Evolutionary conservation across 2,329 filamentous ascomycete species (phyloP).

Genomic region (Diaporthe velutina): DNA sequence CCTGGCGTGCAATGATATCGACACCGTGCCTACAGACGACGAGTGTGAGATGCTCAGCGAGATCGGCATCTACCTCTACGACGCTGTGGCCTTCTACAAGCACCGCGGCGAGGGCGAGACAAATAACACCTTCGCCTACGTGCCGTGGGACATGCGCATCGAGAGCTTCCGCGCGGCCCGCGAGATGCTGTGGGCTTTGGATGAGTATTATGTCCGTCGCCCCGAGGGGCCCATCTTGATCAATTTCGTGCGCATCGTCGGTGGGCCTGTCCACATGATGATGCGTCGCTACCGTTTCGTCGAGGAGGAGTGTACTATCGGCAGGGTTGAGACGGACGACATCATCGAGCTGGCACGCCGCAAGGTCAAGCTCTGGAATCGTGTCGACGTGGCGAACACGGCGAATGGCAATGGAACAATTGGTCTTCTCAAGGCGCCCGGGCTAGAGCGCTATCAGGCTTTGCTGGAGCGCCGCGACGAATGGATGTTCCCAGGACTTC

Average conservation of each 20-base stretch:
- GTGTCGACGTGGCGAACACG: slow-evolving; percentile 26
- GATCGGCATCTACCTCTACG: slow-evolving; percentile 48
- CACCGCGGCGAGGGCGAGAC: slow-evolving; percentile 51
- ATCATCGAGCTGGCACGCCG: slow-evolving; percentile 44
- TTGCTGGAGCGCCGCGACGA: slow-evolving; percentile 35
- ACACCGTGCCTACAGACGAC: slow-evolving; percentile 43
- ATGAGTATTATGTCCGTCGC: slow-evolving; percentile 43
- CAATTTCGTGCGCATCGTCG: slow-evolving; percentile 48
- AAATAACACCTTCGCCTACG: slow-evolving; percentile 50
- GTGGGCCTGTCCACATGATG: slow-evolving; percentile 51
- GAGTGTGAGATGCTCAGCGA: slow-evolving; percentile 44
- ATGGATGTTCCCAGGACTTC: slow-evolving; percentile 41
- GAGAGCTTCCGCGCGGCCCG: slow-evolving; percentile 43
- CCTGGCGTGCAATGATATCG: slow-evolving; percentile 49
- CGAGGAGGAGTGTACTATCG: slow-evolving; percentile 49
- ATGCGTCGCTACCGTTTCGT: slow-evolving; percentile 51
- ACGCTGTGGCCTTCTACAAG: slow-evolving; percentile 51
- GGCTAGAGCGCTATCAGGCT: slow-evolving; percentile 33
- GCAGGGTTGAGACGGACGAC: slow-evolving; percentile 43
- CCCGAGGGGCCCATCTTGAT: slow-evolving; percentile 25
- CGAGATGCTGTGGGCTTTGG: slow-evolving; percentile 51
- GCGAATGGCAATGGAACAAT: rapidly evolving
- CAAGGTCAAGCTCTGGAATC: slow-evolving; percentile 51
- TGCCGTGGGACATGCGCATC: slow-evolving; percentile 43
- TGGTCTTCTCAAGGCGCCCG: not conserved